Conservation (phyloP, 2,329 filamentous ascomycete genomes). For the Ophiostoma sp. region DNA sequence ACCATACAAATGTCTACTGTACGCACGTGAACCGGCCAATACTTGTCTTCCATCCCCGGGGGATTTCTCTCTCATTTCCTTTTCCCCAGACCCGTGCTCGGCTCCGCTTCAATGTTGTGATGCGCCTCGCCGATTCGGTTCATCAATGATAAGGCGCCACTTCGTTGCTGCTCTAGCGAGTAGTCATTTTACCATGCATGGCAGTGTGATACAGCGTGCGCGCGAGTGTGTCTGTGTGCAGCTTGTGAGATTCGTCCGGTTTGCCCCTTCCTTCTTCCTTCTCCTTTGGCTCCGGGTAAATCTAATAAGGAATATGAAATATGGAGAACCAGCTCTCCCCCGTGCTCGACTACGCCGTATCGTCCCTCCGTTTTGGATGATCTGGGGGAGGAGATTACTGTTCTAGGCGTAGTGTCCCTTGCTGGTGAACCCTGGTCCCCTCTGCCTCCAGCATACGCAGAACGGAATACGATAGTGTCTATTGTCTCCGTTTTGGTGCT, state of each 20-base stretch:
- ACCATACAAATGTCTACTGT: too few species aligned
- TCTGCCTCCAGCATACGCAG: too few species aligned
- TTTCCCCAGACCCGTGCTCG: constrained; percentile 4
- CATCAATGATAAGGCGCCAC: neutral
- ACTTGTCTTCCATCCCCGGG: neutral
- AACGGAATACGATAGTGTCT: too few species aligned
- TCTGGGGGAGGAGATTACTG: constrained; percentile 7
- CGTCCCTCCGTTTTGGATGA: neutral
- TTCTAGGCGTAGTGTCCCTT: neutral
- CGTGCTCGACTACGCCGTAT: neutral
- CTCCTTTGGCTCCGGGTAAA: constrained; percentile 2
- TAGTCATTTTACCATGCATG: too few species aligned
- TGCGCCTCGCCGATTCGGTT: neutral
- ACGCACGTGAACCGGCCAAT: neutral
- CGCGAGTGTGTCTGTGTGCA: neutral
- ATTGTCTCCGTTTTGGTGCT: neutral
- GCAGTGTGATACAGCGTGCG: too few species aligned
- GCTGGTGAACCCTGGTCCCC: neutral
- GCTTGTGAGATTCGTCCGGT: neutral
- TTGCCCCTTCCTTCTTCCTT: constrained; percentile 4
- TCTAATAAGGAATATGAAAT: neutral
- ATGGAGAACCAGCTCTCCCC: neutral
- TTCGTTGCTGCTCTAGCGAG: neutral
- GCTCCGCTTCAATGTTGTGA: constrained; percentile 3
- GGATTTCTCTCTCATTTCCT: neutral